phyloP scores from a whole-genome alignment of 805 yeast species.

The Kluyveromyces siamensis region DNA sequence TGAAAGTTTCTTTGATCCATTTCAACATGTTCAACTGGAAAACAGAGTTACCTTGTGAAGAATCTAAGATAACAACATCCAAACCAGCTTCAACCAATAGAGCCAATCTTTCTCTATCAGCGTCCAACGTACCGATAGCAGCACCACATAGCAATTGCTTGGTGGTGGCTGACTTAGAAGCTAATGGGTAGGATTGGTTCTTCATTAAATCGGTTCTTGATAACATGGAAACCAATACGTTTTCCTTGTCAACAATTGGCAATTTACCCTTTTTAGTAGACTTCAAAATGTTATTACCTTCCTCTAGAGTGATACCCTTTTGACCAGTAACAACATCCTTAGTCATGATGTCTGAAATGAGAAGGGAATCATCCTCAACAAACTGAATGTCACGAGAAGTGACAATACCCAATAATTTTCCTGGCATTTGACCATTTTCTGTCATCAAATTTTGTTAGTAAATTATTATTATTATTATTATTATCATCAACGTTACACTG shows the following conservation, averaged over 20 bases:
- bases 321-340: constrained; percentile 75
- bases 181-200: constrained; percentile 87
- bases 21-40: constrained; percentile 91
- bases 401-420: constrained; percentile 88
- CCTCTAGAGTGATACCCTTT: constrained; percentile 69
- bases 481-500: background rate
- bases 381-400: constrained; percentile 97
- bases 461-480: background rate
- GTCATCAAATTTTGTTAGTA: constrained; percentile 6
- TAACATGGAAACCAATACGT: constrained; percentile 75
- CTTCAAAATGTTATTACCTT: constrained; percentile 88
- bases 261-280: constrained; percentile 94
- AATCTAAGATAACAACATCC: constrained; percentile 91
- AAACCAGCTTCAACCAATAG: constrained; percentile 91
- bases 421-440: constrained; percentile 82
- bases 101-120: constrained; percentile 76
- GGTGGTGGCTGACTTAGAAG: constrained; percentile 85
- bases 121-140: constrained; percentile 88
- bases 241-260: constrained; percentile 76
- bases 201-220: constrained; percentile 96
- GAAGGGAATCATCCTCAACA: constrained; percentile 59
- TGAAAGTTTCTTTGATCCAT: constrained; percentile 76
- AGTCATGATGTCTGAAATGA: constrained; percentile 81
- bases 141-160: constrained; percentile 98
- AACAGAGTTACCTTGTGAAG: constrained; percentile 94